Conservation (phyloP, 75 land plant genomes). For the Pseudotsuga menziesii region DNA sequence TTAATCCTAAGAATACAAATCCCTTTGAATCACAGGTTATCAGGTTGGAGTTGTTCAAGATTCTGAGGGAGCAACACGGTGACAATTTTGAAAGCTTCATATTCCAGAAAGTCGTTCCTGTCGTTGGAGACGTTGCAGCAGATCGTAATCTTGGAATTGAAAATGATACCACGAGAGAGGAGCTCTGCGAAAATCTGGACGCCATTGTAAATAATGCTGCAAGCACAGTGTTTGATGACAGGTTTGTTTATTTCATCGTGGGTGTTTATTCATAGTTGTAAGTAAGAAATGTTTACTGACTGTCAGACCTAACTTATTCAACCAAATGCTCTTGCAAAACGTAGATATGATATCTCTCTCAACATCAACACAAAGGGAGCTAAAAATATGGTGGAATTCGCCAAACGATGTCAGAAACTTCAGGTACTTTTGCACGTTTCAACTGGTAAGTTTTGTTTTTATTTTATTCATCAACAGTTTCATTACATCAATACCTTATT, state of each 20-base stretch:
- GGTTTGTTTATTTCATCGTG: constrained; percentile 1
- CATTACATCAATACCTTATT: too few species aligned
- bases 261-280: not conserved
- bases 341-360: constrained; percentile 77
- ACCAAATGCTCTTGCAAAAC: not conserved
- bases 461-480: too few species aligned
- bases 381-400: constrained; percentile 44
- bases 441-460: constrained; percentile 40
- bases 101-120: constrained; percentile 21
- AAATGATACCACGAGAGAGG: not conserved
- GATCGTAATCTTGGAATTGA: constrained; percentile 21
- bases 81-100: constrained; percentile 31
- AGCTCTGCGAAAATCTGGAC: constrained; percentile 18
- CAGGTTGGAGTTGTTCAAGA: constrained; percentile 35
- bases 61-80: constrained; percentile 44
- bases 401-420: constrained; percentile 49
- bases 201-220: constrained; percentile 34
- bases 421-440: constrained; percentile 75
- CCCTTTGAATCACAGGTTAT: too few species aligned
- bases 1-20: too few species aligned
- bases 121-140: constrained; percentile 22
- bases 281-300: not conserved
- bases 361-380: constrained; percentile 67
- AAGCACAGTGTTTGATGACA: constrained; percentile 31
- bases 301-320: not conserved